A percentile compares a stretch with the other conserved stretches of the same genome.
phyloP scores from a whole-genome alignment of 177 flowering plant species.

The Tripterygium wilfordii region DNA sequence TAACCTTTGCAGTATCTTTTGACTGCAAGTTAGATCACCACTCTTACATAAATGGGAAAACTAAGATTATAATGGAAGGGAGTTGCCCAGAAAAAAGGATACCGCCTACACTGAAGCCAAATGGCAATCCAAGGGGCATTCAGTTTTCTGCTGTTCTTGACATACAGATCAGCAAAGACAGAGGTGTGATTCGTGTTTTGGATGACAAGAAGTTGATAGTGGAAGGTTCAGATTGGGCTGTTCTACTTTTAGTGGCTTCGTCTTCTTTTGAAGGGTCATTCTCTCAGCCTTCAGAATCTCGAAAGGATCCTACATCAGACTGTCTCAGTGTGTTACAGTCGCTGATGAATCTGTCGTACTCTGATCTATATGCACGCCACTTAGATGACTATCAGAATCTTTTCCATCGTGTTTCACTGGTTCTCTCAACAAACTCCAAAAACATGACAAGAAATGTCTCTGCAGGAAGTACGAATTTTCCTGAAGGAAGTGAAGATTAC shows the following conservation, averaged over 20 bases:
- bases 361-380: slow-evolving; percentile 73
- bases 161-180: slow-evolving; percentile 53
- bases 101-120: slow-evolving; percentile 27
- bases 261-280: slow-evolving; percentile 90
- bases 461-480: slow-evolving; percentile 12
- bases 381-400: slow-evolving; percentile 83
- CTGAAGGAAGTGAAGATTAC: slow-evolving; percentile 11
- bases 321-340: slow-evolving; percentile 30
- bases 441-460: slow-evolving; percentile 12
- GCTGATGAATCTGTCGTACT: slow-evolving; percentile 38
- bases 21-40: slow-evolving; percentile 76
- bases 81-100: slow-evolving; percentile 64
- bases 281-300: slow-evolving; percentile 62
- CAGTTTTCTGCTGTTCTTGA: slow-evolving; percentile 71
- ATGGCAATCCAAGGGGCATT: slow-evolving; percentile 70
- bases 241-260: slow-evolving; percentile 62
- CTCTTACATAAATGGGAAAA: slow-evolving; percentile 33
- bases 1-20: slow-evolving; percentile 67
- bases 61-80: slow-evolving; percentile 77
- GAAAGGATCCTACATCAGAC: slow-evolving; percentile 55
- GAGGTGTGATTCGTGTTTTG: slow-evolving; percentile 32
- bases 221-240: slow-evolving; percentile 66
- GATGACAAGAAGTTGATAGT: slow-evolving; percentile 63
- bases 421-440: slow-evolving; percentile 54
- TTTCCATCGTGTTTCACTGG: slow-evolving; percentile 81